phyloP scores from a whole-genome alignment of 768 basidiomycete genomes.

The Podaxis pistillaris region DNA sequence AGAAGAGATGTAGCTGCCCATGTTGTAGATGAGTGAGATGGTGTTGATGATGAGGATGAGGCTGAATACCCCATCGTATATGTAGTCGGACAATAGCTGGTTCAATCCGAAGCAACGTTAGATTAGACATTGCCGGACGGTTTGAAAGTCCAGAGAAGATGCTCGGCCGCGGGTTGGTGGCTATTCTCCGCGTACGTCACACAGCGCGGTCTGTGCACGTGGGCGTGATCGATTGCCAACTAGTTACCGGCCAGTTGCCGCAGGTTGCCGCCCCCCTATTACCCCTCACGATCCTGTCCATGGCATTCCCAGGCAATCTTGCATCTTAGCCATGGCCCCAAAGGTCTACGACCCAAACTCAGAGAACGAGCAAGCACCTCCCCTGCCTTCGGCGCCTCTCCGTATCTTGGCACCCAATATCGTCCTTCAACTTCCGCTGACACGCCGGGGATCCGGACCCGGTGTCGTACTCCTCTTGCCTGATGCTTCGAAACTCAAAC shows the following conservation, averaged over 20 bases:
- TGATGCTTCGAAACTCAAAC: constrained; percentile 22
- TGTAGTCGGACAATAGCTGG: neutral
- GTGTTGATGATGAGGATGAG: constrained; percentile 1
- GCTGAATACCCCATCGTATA: neutral
- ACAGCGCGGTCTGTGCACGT: neutral
- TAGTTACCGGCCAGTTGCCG: too few relatives aligned
- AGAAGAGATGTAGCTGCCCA: neutral
- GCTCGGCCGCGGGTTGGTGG: neutral
- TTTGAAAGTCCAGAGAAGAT: neutral
- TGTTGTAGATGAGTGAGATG: neutral
- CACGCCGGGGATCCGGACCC: constrained; percentile 47
- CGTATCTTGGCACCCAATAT: constrained; percentile 28
- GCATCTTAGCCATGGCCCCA: constrained; percentile 12
- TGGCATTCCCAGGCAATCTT: neutral
- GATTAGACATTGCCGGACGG: neutral
- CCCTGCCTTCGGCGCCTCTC: constrained; percentile 41
- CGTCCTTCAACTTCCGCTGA: constrained; percentile 45
- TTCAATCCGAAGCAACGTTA: neutral
- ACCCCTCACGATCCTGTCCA: too few relatives aligned
- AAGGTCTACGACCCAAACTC: constrained; percentile 36
- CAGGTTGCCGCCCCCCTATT: too few relatives aligned
- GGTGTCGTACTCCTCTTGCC: constrained; percentile 46
- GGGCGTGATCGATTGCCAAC: neutral
- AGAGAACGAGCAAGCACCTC: constrained; percentile 36
- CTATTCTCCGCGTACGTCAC: neutral